A percentile compares a stretch with the other conserved stretches of the same genome.
Conservation (phyloP, 1,284 basidiomycete species). For the Apiotrichum akiyoshidainum region DNA sequence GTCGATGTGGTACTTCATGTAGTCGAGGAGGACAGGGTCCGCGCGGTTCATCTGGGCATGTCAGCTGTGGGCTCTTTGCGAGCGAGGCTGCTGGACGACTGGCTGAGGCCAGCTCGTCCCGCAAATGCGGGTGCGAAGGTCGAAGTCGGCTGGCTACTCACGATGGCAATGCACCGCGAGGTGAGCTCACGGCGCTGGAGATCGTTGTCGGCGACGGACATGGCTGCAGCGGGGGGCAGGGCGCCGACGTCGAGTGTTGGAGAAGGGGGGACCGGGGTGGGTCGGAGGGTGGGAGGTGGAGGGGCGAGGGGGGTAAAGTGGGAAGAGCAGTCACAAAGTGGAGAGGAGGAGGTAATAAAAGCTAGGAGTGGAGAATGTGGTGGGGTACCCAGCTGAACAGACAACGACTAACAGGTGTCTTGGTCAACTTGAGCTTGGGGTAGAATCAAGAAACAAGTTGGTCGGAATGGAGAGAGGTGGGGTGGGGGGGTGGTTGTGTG, state of each 20-base stretch:
- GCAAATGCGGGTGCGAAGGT: too few relatives aligned
- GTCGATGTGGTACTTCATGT: slow-evolving; percentile 96
- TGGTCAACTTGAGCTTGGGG: slow-evolving; percentile 1
- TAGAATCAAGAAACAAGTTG: slow-evolving; percentile 1
- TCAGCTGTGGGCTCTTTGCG: not conserved
- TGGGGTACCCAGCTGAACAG: not conserved
- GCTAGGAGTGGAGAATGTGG: not conserved
- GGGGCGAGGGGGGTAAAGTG: slow-evolving; percentile 3
- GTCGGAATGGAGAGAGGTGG: not conserved
- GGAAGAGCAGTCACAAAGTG: not conserved
- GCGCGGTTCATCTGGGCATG: slow-evolving; percentile 75
- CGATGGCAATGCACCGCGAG: slow-evolving; percentile 90
- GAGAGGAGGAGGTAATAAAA: slow-evolving; percentile 2
- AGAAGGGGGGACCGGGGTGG: slow-evolving; percentile 2
- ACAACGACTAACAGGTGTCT: not conserved
- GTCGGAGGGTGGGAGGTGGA: slow-evolving; percentile 4
- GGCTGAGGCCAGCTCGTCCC: too few relatives aligned
- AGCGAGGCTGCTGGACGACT: too few relatives aligned
- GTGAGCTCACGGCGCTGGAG: slow-evolving; percentile 68
- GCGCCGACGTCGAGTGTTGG: slow-evolving; percentile 10
- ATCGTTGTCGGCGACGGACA: slow-evolving; percentile 36
- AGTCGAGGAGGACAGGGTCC: slow-evolving; percentile 80
- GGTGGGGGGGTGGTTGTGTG: not conserved
- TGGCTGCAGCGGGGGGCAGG: slow-evolving; percentile 14
- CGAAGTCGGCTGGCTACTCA: slow-evolving; percentile 20